phyloP scores from a whole-genome alignment of 2,329 filamentous ascomycete species.

The Aspergillus tubingensis region DNA sequence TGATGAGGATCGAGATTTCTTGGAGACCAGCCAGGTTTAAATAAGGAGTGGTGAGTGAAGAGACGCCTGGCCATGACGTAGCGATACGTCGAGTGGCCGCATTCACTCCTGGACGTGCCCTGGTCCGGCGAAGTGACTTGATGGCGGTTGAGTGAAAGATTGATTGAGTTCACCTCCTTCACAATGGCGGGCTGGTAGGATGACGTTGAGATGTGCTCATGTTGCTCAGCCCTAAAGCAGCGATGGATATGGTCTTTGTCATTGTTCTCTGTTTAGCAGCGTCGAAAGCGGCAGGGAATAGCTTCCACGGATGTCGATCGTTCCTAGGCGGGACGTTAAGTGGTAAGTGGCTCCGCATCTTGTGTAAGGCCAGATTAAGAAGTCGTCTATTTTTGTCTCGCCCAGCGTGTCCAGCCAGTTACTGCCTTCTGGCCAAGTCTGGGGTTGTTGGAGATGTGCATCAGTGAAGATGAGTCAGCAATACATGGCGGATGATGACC shows the following conservation, averaged over 20 bases:
- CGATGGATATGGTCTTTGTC: neutral
- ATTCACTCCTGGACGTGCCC: neutral
- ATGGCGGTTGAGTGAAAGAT: neutral
- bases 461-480: too few species aligned
- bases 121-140: neutral
- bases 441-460: too few species aligned
- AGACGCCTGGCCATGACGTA: neutral
- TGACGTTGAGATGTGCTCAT: slow-evolving; percentile 2
- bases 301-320: neutral
- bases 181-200: neutral
- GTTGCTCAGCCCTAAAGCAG: neutral
- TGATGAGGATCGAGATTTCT: neutral
- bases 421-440: too few species aligned
- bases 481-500: neutral
- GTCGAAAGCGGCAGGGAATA: neutral
- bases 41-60: neutral
- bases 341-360: neutral
- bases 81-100: neutral
- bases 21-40: neutral
- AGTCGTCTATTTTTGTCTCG: neutral
- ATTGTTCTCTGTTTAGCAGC: neutral
- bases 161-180: too few species aligned
- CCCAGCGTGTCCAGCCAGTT: neutral
- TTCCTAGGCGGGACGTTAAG: neutral
- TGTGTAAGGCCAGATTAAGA: neutral